A percentile compares a stretch with the other conserved stretches of the same genome.
phyloP scores from a whole-genome alignment of 129 eudicot species.

The Lonicera japonica region DNA sequence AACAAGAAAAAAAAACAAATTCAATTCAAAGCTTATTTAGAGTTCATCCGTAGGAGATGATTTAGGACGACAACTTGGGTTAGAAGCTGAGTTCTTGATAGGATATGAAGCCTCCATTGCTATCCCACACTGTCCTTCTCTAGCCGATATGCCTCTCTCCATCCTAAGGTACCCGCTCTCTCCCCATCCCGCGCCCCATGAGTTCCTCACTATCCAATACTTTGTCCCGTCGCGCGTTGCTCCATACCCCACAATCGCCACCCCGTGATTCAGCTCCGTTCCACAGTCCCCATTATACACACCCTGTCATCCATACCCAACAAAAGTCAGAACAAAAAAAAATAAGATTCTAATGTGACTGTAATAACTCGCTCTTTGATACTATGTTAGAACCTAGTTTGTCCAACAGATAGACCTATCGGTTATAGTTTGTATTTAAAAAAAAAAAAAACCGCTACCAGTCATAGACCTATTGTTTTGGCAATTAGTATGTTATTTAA shows the following conservation, averaged over 20 bases:
- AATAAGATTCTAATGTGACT: slow-evolving; percentile 5
- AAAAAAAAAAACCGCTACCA: neutral
- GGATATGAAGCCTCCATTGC: slow-evolving; percentile 74
- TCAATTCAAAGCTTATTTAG: slow-evolving; percentile 5
- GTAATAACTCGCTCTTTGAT: neutral
- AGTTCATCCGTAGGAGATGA: slow-evolving; percentile 50
- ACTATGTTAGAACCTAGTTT: slow-evolving; percentile 2
- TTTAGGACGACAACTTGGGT: slow-evolving; percentile 18
- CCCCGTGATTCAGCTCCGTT: slow-evolving; percentile 62
- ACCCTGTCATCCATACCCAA: slow-evolving; percentile 33
- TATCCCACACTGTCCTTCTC: slow-evolving; percentile 72
- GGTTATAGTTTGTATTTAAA: too few relatives aligned
- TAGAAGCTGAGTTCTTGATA: slow-evolving; percentile 46
- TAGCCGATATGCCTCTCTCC: slow-evolving; percentile 34
- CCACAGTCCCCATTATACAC: slow-evolving; percentile 67
- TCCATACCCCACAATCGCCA: slow-evolving; percentile 71
- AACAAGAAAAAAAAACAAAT: neutral
- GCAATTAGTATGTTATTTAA: too few relatives aligned
- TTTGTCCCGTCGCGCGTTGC: slow-evolving; percentile 50
- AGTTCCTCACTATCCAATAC: slow-evolving; percentile 77
- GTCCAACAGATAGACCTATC: too few relatives aligned
- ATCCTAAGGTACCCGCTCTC: slow-evolving; percentile 66
- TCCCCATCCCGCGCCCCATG: slow-evolving; percentile 79
- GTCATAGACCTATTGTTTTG: neutral
- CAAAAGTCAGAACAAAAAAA: neutral